Evolutionary conservation across 306 rosid species (phyloP), one percentile per base, ranked within the genome.

Genomic region (Alnus glutinosa): DNA sequence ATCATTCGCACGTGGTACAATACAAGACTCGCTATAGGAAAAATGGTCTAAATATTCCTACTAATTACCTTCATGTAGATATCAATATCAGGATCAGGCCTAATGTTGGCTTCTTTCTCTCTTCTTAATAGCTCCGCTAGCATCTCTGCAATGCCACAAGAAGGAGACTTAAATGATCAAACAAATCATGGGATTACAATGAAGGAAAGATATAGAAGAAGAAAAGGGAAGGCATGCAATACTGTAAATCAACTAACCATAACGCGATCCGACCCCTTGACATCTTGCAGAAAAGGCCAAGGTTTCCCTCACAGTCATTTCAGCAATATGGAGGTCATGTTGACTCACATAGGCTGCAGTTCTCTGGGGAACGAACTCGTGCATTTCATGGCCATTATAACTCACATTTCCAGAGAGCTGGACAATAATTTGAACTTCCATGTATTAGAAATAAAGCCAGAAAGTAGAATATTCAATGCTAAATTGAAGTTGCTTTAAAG

Each of bases 261-360:
- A 88, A 61, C 94, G 93, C 2, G 92, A 67, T 70, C 98, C 98
- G 28, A 94, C 97, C 6, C 98, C 98, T 66, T 90, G 91, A 75
- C 96, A 92, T 10, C 92, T 88, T 39, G 96, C 94, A 7, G 98
- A 90, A 75, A 90, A 94, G 72, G 91, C 92, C 78, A 94, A 83
- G 15, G 98, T 90, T 84, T 94, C 97, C 76, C 97, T 90, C 51
- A 94, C 97, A 19, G 98, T 94, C 98, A 94, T 90, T 78, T 94
- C 97, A 37, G 94, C 96, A 58, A 85, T 82, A 46, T 94, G 98
- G 76, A 89, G 86, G 80, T 94, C 97, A 74, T 90, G 85, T 28
- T 94, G 97, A 57, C 94, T 85, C 70, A 94, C 91, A 78, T 94
- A 94, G 42, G 98, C 97, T 67, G 96, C 90, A 9, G 97, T 94